These are phyloP conservation scores for Colletotrichum salicis DNA, from an alignment of 2,329 filamentous ascomycete species.

Conservation along the genomic window DNA sequence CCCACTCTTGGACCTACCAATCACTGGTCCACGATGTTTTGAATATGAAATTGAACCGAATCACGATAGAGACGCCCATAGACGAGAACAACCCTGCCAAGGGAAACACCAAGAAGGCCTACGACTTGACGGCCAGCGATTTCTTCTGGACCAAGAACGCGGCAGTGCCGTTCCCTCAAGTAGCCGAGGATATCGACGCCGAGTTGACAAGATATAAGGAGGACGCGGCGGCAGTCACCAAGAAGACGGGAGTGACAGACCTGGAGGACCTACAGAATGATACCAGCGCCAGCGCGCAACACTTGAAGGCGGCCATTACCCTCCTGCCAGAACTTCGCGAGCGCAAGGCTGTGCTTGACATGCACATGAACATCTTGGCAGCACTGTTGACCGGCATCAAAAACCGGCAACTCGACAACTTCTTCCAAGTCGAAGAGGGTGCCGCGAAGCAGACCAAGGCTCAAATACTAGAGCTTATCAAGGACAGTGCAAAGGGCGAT, in stretches of 20 bases:
- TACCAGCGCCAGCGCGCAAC: conserved; percentile 87
- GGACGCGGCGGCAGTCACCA: conserved; percentile 92
- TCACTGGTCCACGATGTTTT: conserved; percentile 78
- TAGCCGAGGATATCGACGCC: conserved; percentile 94
- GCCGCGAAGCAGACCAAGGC: conserved; percentile 90
- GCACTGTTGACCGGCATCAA: conserved; percentile 74
- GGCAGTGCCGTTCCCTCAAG: conserved; percentile 89
- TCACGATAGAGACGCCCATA: conserved; percentile 85
- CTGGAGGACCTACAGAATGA: conserved; percentile 94
- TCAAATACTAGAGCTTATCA: conserved; percentile 88
- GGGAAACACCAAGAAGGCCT: conserved; percentile 84
- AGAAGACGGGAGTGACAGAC: conserved; percentile 91
- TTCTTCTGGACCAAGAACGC: conserved; percentile 98
- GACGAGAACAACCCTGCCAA: conserved; percentile 82
- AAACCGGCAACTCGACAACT: conserved; percentile 93
- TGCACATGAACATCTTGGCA: conserved; percentile 97
- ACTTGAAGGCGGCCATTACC: conserved; percentile 95
- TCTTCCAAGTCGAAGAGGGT: conserved; percentile 93
- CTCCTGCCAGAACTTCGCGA: conserved; percentile 91
- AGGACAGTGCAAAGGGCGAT: conserved; percentile 82
- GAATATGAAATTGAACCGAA: conserved; percentile 80
- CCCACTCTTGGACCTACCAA: conserved; percentile 86
- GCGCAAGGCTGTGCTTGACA: conserved; percentile 91
- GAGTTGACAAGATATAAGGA: conserved; percentile 96
- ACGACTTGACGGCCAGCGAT: conserved; percentile 89